Conservation (phyloP, 176 grass and related monocot species). For the Zea luxurians region DNA sequence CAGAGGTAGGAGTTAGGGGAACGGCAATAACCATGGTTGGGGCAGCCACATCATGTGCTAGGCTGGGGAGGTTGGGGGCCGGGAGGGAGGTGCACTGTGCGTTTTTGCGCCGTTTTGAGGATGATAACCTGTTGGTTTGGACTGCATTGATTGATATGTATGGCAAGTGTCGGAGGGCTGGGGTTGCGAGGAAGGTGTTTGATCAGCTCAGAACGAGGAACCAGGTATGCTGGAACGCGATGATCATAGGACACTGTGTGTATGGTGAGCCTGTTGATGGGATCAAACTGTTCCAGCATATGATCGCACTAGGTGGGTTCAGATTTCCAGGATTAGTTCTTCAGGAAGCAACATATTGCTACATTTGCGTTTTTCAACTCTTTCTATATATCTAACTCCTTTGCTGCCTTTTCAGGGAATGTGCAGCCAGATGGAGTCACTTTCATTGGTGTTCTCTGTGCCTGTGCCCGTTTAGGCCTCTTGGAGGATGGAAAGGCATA, state of each 20-base stretch:
- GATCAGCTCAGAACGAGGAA: conserved; percentile 43
- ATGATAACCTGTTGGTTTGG: conserved; percentile 60
- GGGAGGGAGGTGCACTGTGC: conserved; percentile 52
- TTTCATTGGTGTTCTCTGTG: conserved; percentile 57
- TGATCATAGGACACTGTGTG: conserved; percentile 62
- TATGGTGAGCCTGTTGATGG: conserved; percentile 57
- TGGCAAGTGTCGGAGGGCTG: conserved; percentile 43
- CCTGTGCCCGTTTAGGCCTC: conserved; percentile 58
- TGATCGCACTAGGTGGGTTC: conserved; percentile 53
- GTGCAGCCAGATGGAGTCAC: conserved; percentile 59
- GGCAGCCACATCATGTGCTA: conserved; percentile 44
- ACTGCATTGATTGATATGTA: conserved; percentile 63
- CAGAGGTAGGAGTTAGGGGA: background rate
- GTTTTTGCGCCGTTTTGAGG: conserved; percentile 49
- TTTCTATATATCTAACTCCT: conserved; percentile 4
- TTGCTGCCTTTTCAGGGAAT: conserved; percentile 25
- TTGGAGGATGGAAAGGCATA: conserved; percentile 55
- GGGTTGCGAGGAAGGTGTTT: conserved; percentile 50
- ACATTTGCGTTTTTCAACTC: conserved; percentile 8
- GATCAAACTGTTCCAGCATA: conserved; percentile 50
- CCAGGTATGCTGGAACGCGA: conserved; percentile 61
- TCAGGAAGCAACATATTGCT: background rate
- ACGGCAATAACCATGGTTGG: conserved; percentile 35
- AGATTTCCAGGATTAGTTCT: background rate
- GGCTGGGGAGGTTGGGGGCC: conserved; percentile 36